Evolutionary conservation across 176 grass and related monocot genomes (phyloP), one percentile per base, ranked within the genome.

Genomic region (Aegilops umbellulata): DNA sequence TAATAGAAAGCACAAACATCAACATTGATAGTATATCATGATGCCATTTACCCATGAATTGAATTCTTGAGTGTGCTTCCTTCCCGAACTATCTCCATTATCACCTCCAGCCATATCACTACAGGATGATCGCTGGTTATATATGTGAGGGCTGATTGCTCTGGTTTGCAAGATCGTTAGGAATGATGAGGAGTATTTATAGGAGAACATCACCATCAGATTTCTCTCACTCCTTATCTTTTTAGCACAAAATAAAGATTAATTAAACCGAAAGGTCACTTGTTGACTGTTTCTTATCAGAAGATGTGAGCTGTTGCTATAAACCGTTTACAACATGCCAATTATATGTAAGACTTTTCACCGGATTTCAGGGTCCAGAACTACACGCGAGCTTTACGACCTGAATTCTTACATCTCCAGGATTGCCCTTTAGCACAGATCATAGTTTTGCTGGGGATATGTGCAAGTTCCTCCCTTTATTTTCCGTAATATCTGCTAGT

Each of bases 31-130:
- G 53, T 57, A 57, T 24, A 61, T 39, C 67, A 29, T 27, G 72
- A 75, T 51, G 72, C 7, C 23, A 65, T 10, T 65, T 80, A 80
- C 78, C 78, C 78, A 80, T 29, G 60, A 36, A 12, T 46, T 65
- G 36, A 65, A 80, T 46, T 80, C 78, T 3, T 65, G 15, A 3
- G 24, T 20, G 25, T 80, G 23, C 60, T 38, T 65, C 35, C 15
- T 26, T 41, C 5, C 19, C 14, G 61, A 29, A 8, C 10, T 46
- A 30, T 65, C 78, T 12, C 64, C 60, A 38, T 65, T 65, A 22
- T 65, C 60, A 6, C 38, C 38, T 12, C 60, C 35, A 65, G 78
- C 23, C 73, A 76, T 76, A 76, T 26, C 25, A 30, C 25, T 74
- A 76, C 3, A 31, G 44, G 42, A 19, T 65, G 8, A 65, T 27